Base-by-base conservation (phyloP, 306 rosid species). In the Acacia confusa region DNA sequence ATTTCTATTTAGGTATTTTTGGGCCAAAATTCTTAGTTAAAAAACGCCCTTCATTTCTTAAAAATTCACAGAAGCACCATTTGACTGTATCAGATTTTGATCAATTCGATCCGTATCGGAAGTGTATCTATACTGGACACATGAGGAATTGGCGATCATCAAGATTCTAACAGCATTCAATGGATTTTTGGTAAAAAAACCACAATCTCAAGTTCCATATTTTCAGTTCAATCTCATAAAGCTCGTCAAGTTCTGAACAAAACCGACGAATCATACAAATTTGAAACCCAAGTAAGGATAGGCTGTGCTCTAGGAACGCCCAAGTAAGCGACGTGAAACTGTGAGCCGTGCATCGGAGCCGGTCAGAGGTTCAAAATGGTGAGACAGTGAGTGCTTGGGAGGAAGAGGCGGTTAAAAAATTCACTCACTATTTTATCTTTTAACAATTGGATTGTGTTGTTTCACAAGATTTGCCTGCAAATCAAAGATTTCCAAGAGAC, bases 241-340 rank as follows among this genome's bases (percentile, higher is more conserved):
- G 77, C 86, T 84, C 86, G 94, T 4, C 77, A 76, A 15, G 27
- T 84, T 70, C 15, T 57, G 28, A 75, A 6, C 86, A 66, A 63
- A 72, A 76, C 13, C 70, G 81, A 84, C 43, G 87, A 91, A 84
- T 50, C 79, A 30, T 69, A 76, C 27, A 86, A 82, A 84, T 57
- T 83, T 36, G 95, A 87, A 64, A 68, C 84, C 61, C 87, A 82
- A 80, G 52, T 93, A 92, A 3, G 96, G 98, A 58, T 95, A 95
- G 3, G 98, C 99, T 55, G 93, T 0, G 98, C 98, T 11, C 99
- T 98, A 17, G 98, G 99, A 3, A 92, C 97, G 0, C 99, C 99
- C 38, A 93, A 98, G 72, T 92, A 95, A 0, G 99, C 98, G 5
- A 95, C 97, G 22, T 97, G 93, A 1, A 92, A 88, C 79, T 78